These are phyloP conservation scores for Colletotrichum costaricense DNA, from an alignment of 2,329 filamentous ascomycete genomes.

Conservation along the genomic window DNA sequence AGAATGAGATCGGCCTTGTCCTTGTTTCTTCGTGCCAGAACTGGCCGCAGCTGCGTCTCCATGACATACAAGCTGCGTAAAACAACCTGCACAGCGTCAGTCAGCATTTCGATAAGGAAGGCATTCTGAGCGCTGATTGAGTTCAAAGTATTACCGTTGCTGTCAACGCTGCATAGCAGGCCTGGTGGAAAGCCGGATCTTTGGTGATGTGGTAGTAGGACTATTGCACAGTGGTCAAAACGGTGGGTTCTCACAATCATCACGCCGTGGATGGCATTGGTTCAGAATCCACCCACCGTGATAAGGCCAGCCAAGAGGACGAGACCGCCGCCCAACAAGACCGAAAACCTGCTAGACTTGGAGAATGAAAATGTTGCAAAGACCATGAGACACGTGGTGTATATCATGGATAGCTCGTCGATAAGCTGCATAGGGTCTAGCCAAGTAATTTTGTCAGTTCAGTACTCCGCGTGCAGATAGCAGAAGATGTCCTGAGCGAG, in stretches of 20 bases:
- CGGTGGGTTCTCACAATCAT: not conserved
- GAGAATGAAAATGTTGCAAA: constrained; percentile 80
- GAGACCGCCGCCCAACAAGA: constrained; percentile 67
- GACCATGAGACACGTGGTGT: constrained; percentile 67
- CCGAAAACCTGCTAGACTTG: constrained; percentile 60
- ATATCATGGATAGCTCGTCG: constrained; percentile 71
- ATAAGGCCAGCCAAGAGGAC: constrained; percentile 72
- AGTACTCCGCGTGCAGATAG: not conserved
- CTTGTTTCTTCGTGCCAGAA: constrained; percentile 55
- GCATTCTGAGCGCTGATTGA: too few relatives aligned
- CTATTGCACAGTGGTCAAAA: not conserved
- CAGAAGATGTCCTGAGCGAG: not conserved
- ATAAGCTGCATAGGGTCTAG: constrained; percentile 71
- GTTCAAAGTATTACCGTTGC: constrained; percentile 49
- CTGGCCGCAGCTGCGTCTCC: constrained; percentile 61
- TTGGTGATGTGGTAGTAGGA: constrained; percentile 80
- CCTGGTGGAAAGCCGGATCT: constrained; percentile 86
- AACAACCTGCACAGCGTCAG: constrained; percentile 59
- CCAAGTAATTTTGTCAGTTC: not conserved
- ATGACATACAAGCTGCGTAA: constrained; percentile 82
- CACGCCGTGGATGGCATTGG: not conserved
- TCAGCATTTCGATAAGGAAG: not conserved
- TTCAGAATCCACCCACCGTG: constrained; percentile 65
- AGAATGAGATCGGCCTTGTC: constrained; percentile 60
- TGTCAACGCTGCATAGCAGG: constrained; percentile 80